Conservation (phyloP, 2,329 filamentous ascomycete genomes). For the Chaetothyriales sp. region DNA sequence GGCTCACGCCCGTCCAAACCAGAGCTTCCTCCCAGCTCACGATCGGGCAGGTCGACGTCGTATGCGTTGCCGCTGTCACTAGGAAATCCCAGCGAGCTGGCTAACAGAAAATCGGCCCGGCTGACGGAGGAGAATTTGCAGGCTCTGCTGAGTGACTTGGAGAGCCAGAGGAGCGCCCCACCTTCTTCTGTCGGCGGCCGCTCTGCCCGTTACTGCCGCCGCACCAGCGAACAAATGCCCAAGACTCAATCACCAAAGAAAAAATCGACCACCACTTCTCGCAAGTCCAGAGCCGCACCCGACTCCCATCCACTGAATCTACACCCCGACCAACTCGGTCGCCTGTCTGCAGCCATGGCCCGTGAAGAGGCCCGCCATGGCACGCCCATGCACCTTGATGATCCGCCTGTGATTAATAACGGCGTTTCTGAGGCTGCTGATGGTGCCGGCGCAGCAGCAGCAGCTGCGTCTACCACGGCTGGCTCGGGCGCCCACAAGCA, state of each 20-base stretch:
- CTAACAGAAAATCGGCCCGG: not conserved
- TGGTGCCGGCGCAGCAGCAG: not conserved
- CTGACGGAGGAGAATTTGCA: not conserved
- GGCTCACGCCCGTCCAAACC: not conserved
- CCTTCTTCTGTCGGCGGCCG: not conserved
- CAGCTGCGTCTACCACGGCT: too few relatives aligned
- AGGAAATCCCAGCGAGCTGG: not conserved
- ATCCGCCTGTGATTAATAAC: slow-evolving; percentile 5
- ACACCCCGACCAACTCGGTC: slow-evolving; percentile 72
- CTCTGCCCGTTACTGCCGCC: not conserved
- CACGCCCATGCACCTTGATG: slow-evolving; percentile 57
- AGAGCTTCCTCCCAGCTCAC: not conserved
- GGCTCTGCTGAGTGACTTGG: not conserved
- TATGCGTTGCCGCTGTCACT: not conserved
- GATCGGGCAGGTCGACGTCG: not conserved
- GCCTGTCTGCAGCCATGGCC: slow-evolving; percentile 43
- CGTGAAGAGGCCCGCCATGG: slow-evolving; percentile 32
- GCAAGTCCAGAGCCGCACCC: slow-evolving; percentile 18
- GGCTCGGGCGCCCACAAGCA: not conserved
- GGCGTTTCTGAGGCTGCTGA: slow-evolving; percentile 7
- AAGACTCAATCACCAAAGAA: slow-evolving; percentile 1
- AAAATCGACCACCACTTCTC: not conserved
- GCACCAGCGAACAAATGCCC: not conserved
- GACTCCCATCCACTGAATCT: slow-evolving; percentile 81
- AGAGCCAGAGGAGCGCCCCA: not conserved